A percentile compares a stretch with the other conserved stretches of the same genome.
These are phyloP conservation scores for Coelastrella sp. DNA, from an alignment of 139 green algal genomes.

Conservation along the genomic window DNA sequence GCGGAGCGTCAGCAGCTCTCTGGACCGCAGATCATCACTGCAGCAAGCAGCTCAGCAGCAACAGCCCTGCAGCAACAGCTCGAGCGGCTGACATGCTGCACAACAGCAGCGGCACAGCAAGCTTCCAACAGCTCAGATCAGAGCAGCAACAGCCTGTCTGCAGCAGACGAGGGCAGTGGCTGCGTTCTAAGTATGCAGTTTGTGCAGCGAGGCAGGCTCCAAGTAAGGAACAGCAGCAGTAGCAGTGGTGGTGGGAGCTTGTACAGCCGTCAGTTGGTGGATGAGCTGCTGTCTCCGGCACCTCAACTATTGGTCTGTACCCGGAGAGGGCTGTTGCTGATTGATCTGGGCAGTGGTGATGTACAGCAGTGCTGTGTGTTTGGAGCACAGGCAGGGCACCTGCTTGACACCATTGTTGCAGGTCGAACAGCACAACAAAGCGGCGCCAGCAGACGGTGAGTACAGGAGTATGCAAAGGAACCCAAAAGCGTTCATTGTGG, in stretches of 20 bases:
- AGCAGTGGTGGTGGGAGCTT: neutral
- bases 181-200: constrained; percentile 21
- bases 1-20: neutral
- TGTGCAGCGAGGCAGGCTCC: neutral
- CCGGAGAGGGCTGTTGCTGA: neutral
- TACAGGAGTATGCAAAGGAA: neutral
- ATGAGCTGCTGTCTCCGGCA: constrained; percentile 10
- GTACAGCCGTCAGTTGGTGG: neutral
- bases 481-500: too few relatives aligned
- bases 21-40: neutral
- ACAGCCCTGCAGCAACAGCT: neutral
- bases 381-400: constrained; percentile 13
- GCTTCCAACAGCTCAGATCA: neutral
- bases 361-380: constrained; percentile 13
- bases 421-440: too few relatives aligned
- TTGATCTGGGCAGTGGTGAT: neutral
- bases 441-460: neutral
- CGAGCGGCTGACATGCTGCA: neutral
- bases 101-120: neutral
- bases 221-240: neutral
- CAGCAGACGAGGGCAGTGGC: neutral
- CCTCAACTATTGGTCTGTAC: constrained; percentile 24
- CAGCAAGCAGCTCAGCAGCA: neutral
- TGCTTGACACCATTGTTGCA: neutral
- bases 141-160: neutral